These are phyloP conservation scores for Bipolaris bicolor DNA, from an alignment of 2,329 filamentous ascomycete genomes.

Conservation along the genomic window DNA sequence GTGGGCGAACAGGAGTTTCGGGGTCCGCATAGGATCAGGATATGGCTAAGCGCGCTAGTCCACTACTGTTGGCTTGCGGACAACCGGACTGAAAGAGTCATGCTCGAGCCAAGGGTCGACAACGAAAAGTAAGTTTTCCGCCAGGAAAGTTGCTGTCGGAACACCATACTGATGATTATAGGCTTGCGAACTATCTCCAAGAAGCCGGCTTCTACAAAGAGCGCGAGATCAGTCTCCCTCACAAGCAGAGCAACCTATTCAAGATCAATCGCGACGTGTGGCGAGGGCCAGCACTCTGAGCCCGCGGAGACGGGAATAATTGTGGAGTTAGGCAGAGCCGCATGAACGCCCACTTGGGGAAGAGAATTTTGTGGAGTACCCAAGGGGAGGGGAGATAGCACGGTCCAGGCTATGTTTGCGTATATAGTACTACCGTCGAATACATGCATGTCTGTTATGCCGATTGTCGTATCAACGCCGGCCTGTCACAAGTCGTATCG, in stretches of 20 bases:
- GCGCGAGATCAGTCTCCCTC: constrained; percentile 82
- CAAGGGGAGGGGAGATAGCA: constrained; percentile 20
- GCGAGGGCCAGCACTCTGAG: constrained; percentile 49
- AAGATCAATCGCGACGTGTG: constrained; percentile 80
- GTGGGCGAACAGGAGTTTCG: constrained; percentile 92
- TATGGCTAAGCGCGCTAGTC: constrained; percentile 85
- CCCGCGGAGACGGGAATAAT: constrained; percentile 11
- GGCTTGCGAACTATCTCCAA: constrained; percentile 73
- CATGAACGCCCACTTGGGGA: constrained; percentile 11
- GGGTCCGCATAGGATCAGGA: constrained; percentile 73
- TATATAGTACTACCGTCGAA: constrained; percentile 1
- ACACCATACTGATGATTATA: constrained; percentile 44
- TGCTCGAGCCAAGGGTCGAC: constrained; percentile 89
- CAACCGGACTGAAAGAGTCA: constrained; percentile 78
- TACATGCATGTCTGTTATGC: constrained; percentile 1
- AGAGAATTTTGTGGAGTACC: constrained; percentile 26
- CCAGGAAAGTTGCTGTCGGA: not conserved
- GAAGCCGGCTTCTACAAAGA: constrained; percentile 83
- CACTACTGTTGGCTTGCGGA: constrained; percentile 84
- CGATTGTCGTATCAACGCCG: too few species aligned
- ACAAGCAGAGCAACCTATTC: constrained; percentile 91
- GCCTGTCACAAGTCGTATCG: too few species aligned
- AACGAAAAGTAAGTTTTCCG: constrained; percentile 74
- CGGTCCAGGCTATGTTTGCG: constrained; percentile 9
- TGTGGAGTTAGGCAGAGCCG: constrained; percentile 24